Percentiles rank a stretch among this genome's conserved stretches.
Evolutionary conservation across 1,284 basidiomycete genomes (phyloP).

Genomic region (Boletus hoseneyae): DNA sequence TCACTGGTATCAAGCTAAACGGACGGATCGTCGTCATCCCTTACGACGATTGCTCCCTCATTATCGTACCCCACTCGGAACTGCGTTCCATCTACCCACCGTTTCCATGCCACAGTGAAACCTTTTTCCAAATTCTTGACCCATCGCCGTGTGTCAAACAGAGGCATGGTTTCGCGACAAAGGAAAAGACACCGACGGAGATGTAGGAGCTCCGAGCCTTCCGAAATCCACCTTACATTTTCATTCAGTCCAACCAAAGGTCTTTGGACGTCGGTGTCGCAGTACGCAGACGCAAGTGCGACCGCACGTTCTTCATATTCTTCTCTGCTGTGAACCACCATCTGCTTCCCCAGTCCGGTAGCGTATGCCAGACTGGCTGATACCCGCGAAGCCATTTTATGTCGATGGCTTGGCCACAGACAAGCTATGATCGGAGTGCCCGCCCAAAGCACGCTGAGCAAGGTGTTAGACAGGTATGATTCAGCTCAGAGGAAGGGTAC

Average conservation of each 20-base stretch:
- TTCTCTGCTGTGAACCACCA: slow-evolving; percentile 47
- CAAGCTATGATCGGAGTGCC: slow-evolving; percentile 60
- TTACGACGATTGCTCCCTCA: slow-evolving; percentile 42
- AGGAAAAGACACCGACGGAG: slow-evolving; percentile 50
- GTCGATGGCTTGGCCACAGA: slow-evolving; percentile 51
- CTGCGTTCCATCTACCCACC: slow-evolving; percentile 53
- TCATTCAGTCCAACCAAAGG: background rate
- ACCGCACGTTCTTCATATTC: slow-evolving; percentile 58
- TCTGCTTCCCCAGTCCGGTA: slow-evolving; percentile 52
- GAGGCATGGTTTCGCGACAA: slow-evolving; percentile 43
- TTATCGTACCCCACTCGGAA: slow-evolving; percentile 29
- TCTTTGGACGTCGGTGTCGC: slow-evolving; percentile 13
- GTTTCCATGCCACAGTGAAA: slow-evolving; percentile 48
- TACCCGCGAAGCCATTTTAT: slow-evolving; percentile 63
- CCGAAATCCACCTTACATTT: background rate
- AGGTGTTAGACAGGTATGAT: slow-evolving; percentile 7
- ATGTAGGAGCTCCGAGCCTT: slow-evolving; percentile 38
- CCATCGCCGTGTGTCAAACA: slow-evolving; percentile 60
- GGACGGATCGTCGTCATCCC: slow-evolving; percentile 32
- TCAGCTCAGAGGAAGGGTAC: slow-evolving; percentile 17
- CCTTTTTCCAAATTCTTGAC: slow-evolving; percentile 52
- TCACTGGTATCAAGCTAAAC: background rate
- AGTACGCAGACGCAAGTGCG: slow-evolving; percentile 41
- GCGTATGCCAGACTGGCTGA: slow-evolving; percentile 56
- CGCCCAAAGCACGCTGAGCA: slow-evolving; percentile 51